Evolutionary conservation across 176 grass and related monocot species (phyloP).

Genomic region (Alopecurus myosuroides): DNA sequence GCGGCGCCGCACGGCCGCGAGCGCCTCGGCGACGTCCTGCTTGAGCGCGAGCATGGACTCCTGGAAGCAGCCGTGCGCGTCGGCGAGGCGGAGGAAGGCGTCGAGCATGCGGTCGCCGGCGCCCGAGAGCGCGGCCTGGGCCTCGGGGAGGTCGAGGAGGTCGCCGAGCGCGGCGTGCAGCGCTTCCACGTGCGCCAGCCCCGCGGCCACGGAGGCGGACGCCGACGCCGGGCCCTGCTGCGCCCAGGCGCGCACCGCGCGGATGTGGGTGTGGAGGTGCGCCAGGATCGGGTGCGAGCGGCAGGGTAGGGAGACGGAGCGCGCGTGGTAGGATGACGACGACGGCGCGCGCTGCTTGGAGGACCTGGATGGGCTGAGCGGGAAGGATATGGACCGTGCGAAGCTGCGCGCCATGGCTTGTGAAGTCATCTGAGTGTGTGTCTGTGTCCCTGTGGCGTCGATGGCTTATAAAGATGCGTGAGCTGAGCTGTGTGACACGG

Average conservation of each 20-base stretch:
- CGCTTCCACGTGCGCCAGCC: slow-evolving; percentile 40
- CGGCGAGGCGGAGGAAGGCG: slow-evolving; percentile 63
- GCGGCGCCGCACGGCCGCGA: slow-evolving; percentile 37
- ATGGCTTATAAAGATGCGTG: background rate
- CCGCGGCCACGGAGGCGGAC: background rate
- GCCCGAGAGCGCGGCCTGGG: slow-evolving; percentile 32
- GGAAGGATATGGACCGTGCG: slow-evolving; percentile 63
- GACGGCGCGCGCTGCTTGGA: background rate
- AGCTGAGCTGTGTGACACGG: background rate
- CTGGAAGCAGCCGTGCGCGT: slow-evolving; percentile 60
- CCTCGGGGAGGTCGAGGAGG: slow-evolving; percentile 42
- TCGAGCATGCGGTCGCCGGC: slow-evolving; percentile 51
- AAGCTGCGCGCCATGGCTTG: slow-evolving; percentile 49
- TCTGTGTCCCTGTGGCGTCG: background rate
- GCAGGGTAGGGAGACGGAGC: slow-evolving; percentile 57
- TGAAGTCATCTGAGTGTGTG: background rate
- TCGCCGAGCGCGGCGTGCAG: slow-evolving; percentile 51
- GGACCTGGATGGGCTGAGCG: slow-evolving; percentile 42
- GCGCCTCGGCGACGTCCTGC: slow-evolving; percentile 35
- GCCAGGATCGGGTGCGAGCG: slow-evolving; percentile 57
- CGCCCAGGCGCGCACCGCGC: slow-evolving; percentile 44
- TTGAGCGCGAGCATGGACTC: slow-evolving; percentile 44
- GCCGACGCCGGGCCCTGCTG: background rate
- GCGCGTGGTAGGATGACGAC: slow-evolving; percentile 17
- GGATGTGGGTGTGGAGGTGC: slow-evolving; percentile 56